Evolutionary conservation across 768 basidiomycete genomes (phyloP), one percentile per base, ranked within the genome.

Genomic region (Mycena alexandri): DNA sequence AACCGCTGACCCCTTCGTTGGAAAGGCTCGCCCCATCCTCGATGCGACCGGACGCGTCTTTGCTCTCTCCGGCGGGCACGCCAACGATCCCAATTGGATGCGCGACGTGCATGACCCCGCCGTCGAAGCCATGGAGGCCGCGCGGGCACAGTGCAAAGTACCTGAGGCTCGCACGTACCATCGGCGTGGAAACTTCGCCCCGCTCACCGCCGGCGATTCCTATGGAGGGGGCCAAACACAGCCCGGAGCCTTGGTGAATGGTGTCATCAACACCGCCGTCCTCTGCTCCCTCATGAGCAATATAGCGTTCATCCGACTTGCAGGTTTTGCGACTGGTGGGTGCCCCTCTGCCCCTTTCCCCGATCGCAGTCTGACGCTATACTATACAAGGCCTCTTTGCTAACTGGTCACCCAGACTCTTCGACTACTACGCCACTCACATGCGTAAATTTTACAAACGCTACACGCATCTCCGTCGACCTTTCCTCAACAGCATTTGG

Each of bases 291-390:
- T 63, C 7, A 14, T 63, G 17, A 53, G 43, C 33, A 62, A 33
- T n/a, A 7, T 16, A 2, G 41, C 52, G 0, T 63, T 54, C 33
- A 63, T 46, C 2, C n/a, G 51, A 2, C 22, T 54, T 1, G 63
- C 73, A 0, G 73, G 75, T 19, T 36, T 53, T 0, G 68, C 71
- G 0, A 72, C 76, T 0, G 48, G 59, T 51, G 2, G 1, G 25
- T 17, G 2, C 0, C 24, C 21, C 3, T 29, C n/a, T n/a, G n/a
- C n/a, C n/a, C n/a, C n/a, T n/a, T n/a, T n/a, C n/a, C n/a, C n/a
- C n/a, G n/a, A n/a, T n/a, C n/a, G n/a, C n/a, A n/a, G n/a, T n/a
- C n/a, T n/a, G n/a, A n/a, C n/a, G n/a, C n/a, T n/a, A n/a, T n/a
- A n/a, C n/a, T n/a, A n/a, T n/a, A n/a, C n/a, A n/a, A 61, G 59